Evolutionary conservation across 345 rosid genomes (phyloP), one percentile per base, ranked within the genome.

Genomic region (Gossypium australe): DNA sequence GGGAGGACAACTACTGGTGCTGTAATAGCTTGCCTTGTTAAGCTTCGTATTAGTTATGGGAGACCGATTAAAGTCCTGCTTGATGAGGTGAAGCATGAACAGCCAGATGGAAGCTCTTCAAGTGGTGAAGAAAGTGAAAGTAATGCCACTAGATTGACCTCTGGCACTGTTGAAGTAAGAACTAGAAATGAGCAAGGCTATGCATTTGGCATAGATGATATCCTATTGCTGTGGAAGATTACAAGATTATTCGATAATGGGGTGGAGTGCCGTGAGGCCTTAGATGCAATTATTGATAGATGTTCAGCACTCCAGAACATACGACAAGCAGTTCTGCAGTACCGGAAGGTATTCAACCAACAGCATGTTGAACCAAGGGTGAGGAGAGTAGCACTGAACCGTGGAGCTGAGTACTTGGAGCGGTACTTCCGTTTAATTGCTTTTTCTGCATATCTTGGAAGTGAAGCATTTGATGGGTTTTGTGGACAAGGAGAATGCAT

Each of bases 1-100:
- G 99, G 99, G 80, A 93, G 99, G 85, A 95, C 99, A 16, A 95
- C 99, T 22, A 91, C 98, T 65, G 99, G 99, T 71, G 91, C 99
- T 73, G 99, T 93, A 62, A 95, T 95, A 80, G 99, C 99, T 47
- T 95, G 99, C 83, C 97, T 95, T 80, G 84, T 95, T 72, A 90
- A 93, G 83, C 98, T 90, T 74, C 87, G 97, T 62, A 87, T 95
- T 12, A 91, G 87, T 79, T 80, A 84, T 76, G 98, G 98, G 65
- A 90, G 94, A 79, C 99, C 98, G 58, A 82, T 95, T 75, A 87
- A 82, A 85, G 84, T 93, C 79, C 82, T 91, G 52, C 72, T 66
- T 75, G 93, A 86, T 70, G 86, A 89, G 75, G 65, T 85, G 81
- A 79, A 45, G 65, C 90, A 83, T 83, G 92, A 91, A 80, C 89